A percentile compares a stretch with the other conserved stretches of the same genome.
These are phyloP conservation scores for Tulasnella sp. DNA, from an alignment of 768 basidiomycete genomes.

Conservation along the genomic window DNA sequence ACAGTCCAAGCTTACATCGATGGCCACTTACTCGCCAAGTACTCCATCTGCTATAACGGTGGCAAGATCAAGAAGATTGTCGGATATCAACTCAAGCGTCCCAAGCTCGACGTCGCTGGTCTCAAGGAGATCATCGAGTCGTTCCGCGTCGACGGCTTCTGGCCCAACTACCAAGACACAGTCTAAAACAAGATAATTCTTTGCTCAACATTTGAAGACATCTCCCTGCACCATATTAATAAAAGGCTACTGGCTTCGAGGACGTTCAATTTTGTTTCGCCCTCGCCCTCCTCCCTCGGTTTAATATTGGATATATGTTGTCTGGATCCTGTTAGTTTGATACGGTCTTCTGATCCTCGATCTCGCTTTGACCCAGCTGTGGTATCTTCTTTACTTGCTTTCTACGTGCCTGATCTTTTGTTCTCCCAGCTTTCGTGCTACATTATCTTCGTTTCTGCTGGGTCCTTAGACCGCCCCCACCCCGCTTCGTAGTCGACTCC, in stretches of 20 bases:
- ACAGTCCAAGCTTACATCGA: conserved; percentile 82
- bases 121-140: conserved; percentile 74
- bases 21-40: conserved; percentile 69
- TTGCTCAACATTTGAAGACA: neutral
- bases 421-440: neutral
- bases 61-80: conserved; percentile 72
- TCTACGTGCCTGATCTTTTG: neutral
- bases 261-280: neutral
- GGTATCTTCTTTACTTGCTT: neutral
- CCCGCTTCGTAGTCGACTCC: neutral
- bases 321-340: neutral
- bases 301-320: conserved; percentile 5
- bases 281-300: neutral
- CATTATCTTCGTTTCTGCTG: neutral
- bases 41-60: conserved; percentile 68
- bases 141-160: conserved; percentile 72
- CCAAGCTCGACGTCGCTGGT: conserved; percentile 62
- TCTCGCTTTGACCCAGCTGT: neutral
- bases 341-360: neutral
- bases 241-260: neutral
- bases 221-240: neutral
- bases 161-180: conserved; percentile 44
- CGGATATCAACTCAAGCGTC: conserved; percentile 66
- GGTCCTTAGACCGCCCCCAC: neutral
- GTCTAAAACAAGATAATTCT: neutral